Percentiles rank a stretch among this genome's conserved stretches.
Conservation (phyloP, 1,139 yeast species). For the Ogataea hybrid region DNA sequence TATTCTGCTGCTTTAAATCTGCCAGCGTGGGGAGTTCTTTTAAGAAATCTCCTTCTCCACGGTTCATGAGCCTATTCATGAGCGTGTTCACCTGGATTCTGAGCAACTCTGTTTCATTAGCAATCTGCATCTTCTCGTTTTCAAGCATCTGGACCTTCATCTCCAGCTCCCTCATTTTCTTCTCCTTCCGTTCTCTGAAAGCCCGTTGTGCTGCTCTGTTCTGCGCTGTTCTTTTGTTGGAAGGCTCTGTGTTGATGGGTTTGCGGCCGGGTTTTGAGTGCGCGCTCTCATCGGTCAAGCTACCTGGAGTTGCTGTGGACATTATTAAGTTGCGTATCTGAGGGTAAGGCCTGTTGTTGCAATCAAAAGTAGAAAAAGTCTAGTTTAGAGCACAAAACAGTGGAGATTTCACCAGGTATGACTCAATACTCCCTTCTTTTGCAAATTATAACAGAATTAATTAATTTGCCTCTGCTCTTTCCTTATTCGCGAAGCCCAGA, state of each 20-base stretch:
- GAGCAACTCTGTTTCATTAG: slow-evolving; percentile 64
- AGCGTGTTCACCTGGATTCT: slow-evolving; percentile 74
- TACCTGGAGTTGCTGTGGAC: slow-evolving; percentile 3
- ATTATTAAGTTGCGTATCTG: not conserved
- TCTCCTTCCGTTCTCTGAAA: slow-evolving; percentile 90
- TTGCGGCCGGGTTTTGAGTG: slow-evolving; percentile 60
- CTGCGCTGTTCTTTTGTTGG: slow-evolving; percentile 89
- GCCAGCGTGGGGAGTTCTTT: slow-evolving; percentile 1
- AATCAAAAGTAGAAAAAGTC: not conserved
- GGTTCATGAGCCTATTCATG: slow-evolving; percentile 55
- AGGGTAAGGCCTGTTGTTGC: not conserved
- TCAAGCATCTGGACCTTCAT: slow-evolving; percentile 72
- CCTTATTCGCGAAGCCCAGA: not conserved
- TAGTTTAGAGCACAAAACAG: not conserved
- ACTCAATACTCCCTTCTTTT: not conserved
- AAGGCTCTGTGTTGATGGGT: slow-evolving; percentile 76
- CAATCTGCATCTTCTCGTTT: slow-evolving; percentile 61
- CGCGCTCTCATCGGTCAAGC: slow-evolving; percentile 4
- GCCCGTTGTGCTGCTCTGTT: slow-evolving; percentile 98
- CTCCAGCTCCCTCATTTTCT: slow-evolving; percentile 81
- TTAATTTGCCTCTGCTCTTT: slow-evolving; percentile 1
- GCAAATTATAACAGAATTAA: not conserved
- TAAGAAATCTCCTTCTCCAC: slow-evolving; percentile 8
- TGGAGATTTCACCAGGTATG: not conserved
- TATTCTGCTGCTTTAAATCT: not conserved